Conservation (phyloP, 805 yeast species). For the Kuraishia ogatae region DNA sequence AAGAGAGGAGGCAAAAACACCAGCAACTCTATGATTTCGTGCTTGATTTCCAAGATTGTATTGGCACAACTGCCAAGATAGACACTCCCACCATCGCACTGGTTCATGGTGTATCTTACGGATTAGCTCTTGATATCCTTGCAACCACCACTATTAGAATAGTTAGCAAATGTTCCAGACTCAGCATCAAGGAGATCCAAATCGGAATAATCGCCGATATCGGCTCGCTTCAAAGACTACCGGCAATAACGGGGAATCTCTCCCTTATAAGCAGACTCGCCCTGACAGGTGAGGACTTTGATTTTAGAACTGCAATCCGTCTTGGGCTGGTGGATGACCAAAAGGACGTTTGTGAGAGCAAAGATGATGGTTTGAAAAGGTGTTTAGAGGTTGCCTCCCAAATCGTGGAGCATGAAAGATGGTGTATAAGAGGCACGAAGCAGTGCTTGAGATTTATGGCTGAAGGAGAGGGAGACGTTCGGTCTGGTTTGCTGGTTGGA, state of each 20-base stretch:
- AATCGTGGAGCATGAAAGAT: constrained; percentile 38
- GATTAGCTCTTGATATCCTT: constrained; percentile 62
- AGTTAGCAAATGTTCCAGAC: constrained; percentile 39
- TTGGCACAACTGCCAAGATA: constrained; percentile 38
- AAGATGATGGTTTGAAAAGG: constrained; percentile 36
- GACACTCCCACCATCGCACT: constrained; percentile 58
- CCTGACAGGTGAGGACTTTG: constrained; percentile 51
- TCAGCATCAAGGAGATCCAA: constrained; percentile 62
- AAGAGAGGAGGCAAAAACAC: constrained; percentile 15
- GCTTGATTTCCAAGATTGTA: constrained; percentile 48
- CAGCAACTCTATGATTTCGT: constrained; percentile 29
- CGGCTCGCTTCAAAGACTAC: constrained; percentile 66
- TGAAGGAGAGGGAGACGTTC: constrained; percentile 22
- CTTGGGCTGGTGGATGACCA: constrained; percentile 43
- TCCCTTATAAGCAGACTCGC: constrained; percentile 54
- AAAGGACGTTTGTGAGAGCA: constrained; percentile 30
- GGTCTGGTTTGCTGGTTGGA: constrained; percentile 41
- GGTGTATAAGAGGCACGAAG: constrained; percentile 64
- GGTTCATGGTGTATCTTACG: constrained; percentile 54
- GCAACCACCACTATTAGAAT: constrained; percentile 51
- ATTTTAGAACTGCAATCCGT: constrained; percentile 42
- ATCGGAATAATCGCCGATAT: constrained; percentile 75
- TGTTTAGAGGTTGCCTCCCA: constrained; percentile 41
- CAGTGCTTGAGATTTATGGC: constrained; percentile 34
- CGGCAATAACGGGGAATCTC: constrained; percentile 40